Percentiles rank a stretch among this genome's conserved stretches.
phyloP scores from a whole-genome alignment of 78 protist genomes.

The Isochrysis galbana region DNA sequence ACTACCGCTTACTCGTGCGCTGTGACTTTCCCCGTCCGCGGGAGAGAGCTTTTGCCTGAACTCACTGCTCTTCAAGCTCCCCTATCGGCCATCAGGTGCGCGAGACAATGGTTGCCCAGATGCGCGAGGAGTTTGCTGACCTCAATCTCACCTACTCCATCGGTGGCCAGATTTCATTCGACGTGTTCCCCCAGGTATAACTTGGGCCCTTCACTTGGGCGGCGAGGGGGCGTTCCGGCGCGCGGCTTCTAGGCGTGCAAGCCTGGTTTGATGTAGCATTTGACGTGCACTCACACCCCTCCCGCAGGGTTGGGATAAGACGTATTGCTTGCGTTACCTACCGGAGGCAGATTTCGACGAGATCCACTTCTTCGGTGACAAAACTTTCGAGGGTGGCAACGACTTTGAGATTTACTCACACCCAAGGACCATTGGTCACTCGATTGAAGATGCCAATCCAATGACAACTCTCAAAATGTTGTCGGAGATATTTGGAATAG shows the following conservation, averaged over 20 bases:
- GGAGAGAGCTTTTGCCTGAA: too few species aligned
- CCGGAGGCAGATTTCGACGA: slow-evolving; percentile 61
- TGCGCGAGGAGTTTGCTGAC: slow-evolving; percentile 73
- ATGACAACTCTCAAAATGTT: slow-evolving; percentile 5
- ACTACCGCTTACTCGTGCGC: too few species aligned
- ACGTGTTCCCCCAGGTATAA: slow-evolving; percentile 89
- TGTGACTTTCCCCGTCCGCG: too few species aligned
- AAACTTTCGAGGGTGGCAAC: slow-evolving; percentile 92
- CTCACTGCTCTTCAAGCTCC: too few species aligned
- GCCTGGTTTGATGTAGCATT: too few species aligned
- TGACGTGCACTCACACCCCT: neutral
- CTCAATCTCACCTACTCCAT: slow-evolving; percentile 82
- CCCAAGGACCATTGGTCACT: slow-evolving; percentile 80
- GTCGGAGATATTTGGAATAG: neutral
- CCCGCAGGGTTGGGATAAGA: slow-evolving; percentile 59
- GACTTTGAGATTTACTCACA: slow-evolving; percentile 94
- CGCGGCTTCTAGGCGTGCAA: too few species aligned
- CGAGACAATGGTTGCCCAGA: slow-evolving; percentile 64
- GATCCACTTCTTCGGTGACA: slow-evolving; percentile 96
- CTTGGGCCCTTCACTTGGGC: too few species aligned
- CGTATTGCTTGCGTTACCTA: neutral
- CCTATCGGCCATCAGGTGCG: too few species aligned
- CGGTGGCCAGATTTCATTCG: slow-evolving; percentile 98
- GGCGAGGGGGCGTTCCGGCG: too few species aligned
- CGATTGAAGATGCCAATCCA: neutral